Conservation (phyloP, 2,329 filamentous ascomycete species). For the Aspergillus sp. region DNA sequence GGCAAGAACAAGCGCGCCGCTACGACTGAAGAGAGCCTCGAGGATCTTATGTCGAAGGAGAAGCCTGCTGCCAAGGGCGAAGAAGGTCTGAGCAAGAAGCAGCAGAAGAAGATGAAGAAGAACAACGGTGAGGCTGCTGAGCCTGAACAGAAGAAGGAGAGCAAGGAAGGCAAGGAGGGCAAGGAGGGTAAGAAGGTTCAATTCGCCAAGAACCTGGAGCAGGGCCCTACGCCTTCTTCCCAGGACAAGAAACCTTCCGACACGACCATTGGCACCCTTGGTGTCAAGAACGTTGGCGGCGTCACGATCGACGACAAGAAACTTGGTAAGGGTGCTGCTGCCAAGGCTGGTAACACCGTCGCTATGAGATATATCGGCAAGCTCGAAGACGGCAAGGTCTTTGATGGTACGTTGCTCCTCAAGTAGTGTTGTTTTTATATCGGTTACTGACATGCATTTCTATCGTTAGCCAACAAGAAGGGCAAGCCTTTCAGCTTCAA, state of each 20-base stretch:
- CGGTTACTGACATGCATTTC: slow-evolving; percentile 2
- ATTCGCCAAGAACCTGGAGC: slow-evolving; percentile 98
- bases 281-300: slow-evolving; percentile 73
- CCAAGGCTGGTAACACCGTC: slow-evolving; percentile 84
- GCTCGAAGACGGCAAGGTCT: slow-evolving; percentile 86
- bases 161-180: slow-evolving; percentile 28
- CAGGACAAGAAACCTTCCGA: slow-evolving; percentile 38
- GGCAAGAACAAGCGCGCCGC: slow-evolving; percentile 93
- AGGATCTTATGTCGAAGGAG: slow-evolving; percentile 75
- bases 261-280: slow-evolving; percentile 45
- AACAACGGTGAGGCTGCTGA: slow-evolving; percentile 83
- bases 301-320: slow-evolving; percentile 96
- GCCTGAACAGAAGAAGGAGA: slow-evolving; percentile 49
- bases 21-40: slow-evolving; percentile 57
- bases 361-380: slow-evolving; percentile 98
- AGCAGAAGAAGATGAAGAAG: slow-evolving; percentile 97
- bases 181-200: slow-evolving; percentile 90
- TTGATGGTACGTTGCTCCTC: slow-evolving; percentile 62
- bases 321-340: slow-evolving; percentile 70
- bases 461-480: slow-evolving; percentile 79
- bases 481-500: slow-evolving; percentile 96
- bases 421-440: not conserved
- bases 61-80: slow-evolving; percentile 45
- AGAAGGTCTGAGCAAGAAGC: slow-evolving; percentile 83
- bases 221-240: slow-evolving; percentile 74